phyloP scores from a whole-genome alignment of 768 basidiomycete genomes.

The Suillus subaureus region DNA sequence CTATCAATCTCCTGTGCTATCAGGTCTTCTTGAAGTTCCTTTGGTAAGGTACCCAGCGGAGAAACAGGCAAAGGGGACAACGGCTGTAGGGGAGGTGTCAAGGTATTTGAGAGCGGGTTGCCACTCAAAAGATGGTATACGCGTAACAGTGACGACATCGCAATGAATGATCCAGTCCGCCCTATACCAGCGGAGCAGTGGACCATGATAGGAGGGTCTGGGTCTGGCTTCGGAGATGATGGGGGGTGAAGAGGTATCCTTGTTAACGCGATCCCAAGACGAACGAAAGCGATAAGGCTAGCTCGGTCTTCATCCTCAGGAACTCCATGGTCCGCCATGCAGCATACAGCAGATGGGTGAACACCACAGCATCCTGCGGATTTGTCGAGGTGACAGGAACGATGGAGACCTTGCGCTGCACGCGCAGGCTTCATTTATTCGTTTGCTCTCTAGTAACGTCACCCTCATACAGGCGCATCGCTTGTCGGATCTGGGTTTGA shows the following conservation, averaged over 20 bases:
- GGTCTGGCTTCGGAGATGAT: slow-evolving; percentile 37
- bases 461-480: slow-evolving; percentile 51
- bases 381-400: slow-evolving; percentile 34
- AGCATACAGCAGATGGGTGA: slow-evolving; percentile 72
- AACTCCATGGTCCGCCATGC: slow-evolving; percentile 88
- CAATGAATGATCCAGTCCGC: slow-evolving; percentile 85
- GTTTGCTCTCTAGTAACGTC: slow-evolving; percentile 50
- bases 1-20: slow-evolving; percentile 75
- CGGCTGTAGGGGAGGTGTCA: slow-evolving; percentile 30
- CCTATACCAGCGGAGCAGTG: slow-evolving; percentile 90
- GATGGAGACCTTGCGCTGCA: slow-evolving; percentile 63
- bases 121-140: slow-evolving; percentile 49
- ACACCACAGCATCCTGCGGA: slow-evolving; percentile 43
- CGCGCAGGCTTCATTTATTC: slow-evolving; percentile 56
- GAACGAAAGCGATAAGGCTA: slow-evolving; percentile 62
- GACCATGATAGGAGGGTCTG: slow-evolving; percentile 78
- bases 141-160: slow-evolving; percentile 77
- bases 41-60: slow-evolving; percentile 60
- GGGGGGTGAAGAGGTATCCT: slow-evolving; percentile 38
- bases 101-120: slow-evolving; percentile 24
- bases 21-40: slow-evolving; percentile 51
- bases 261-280: slow-evolving; percentile 65
- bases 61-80: slow-evolving; percentile 41
- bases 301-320: slow-evolving; percentile 60
- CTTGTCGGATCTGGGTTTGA: slow-evolving; percentile 48